Evolutionary conservation across 1,139 yeast genomes (phyloP).

Genomic region (Lodderomyces beijingensis): DNA sequence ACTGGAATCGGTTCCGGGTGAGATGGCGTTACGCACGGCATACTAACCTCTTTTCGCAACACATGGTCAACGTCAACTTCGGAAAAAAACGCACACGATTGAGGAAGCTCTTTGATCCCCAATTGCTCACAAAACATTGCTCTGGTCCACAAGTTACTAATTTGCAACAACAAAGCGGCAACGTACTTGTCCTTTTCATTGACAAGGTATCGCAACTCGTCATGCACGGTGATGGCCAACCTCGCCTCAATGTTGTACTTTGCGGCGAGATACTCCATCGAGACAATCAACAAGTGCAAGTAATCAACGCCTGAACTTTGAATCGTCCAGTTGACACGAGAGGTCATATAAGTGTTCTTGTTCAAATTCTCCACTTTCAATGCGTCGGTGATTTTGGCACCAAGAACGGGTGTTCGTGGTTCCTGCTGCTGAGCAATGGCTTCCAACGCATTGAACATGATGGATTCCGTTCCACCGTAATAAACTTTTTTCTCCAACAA

Average conservation of each 20-base stretch:
- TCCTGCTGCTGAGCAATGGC: constrained; percentile 77
- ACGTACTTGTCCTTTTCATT: constrained; percentile 68
- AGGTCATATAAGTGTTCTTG: constrained; percentile 69
- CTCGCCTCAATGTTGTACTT: constrained; percentile 73
- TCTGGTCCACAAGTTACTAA: constrained; percentile 92
- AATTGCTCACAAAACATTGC: constrained; percentile 92
- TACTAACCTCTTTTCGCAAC: constrained; percentile 80
- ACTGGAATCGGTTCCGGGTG: constrained; percentile 66
- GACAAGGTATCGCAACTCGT: constrained; percentile 82
- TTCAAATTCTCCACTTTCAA: constrained; percentile 63
- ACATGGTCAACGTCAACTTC: constrained; percentile 89
- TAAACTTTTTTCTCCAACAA: constrained; percentile 42
- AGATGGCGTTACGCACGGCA: constrained; percentile 90
- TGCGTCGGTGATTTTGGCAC: constrained; percentile 91
- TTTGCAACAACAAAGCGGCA: constrained; percentile 79
- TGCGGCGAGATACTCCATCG: constrained; percentile 79
- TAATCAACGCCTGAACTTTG: constrained; percentile 98
- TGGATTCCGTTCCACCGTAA: constrained; percentile 93
- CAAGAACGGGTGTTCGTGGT: constrained; percentile 88
- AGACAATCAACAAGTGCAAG: constrained; percentile 73
- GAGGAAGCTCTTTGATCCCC: constrained; percentile 88
- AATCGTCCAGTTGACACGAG: constrained; percentile 95
- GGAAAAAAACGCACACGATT: constrained; percentile 92
- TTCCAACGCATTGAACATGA: constrained; percentile 85
- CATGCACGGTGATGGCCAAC: constrained; percentile 86